Evolutionary conservation across 176 grass and related monocot genomes (phyloP), one percentile per base, ranked within the genome.

Genomic region (Triticum urartu): DNA sequence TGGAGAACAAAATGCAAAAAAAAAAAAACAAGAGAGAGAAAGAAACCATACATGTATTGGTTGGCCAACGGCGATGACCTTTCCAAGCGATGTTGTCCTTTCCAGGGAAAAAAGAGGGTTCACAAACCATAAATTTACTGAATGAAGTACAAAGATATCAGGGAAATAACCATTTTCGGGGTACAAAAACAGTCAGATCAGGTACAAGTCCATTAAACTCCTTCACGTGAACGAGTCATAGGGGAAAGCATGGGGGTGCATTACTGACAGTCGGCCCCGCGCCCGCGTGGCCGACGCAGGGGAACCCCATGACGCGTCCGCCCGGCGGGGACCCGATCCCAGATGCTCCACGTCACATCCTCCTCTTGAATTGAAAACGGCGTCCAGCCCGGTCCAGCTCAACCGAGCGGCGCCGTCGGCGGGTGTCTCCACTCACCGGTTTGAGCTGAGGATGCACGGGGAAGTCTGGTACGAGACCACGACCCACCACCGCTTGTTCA

Each of bases 241-340:
- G 28, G 62, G 77, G 69, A 42, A 34, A 66, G 62, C 68, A 91
- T 81, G 81, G 62, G 68, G 2, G 21, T 9, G 25, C 62, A 62
- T 89, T 84, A 68, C 70, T 91, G 85, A 81, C 70, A 21, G 6
- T 4, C 0, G 77, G 86, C 14, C 63, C 86, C 86, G 81, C 52
- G 7, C 12, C 30, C 60, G 36, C 4, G 48, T 42, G 69, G 62
- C 89, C 69, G 85, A 85, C 62, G 80, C 70, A 91, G 77, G 68
- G 61, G 69, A 75, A 84, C 22, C 81, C n/a, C 69, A 72, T 88
- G 70, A 78, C 70, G 81, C 76, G 48, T 78, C 72, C 0, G 33
- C 36, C 28, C 28, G 28, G 9, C 2, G 5, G 4, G 17, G 42
- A 13, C 43, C 64, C 65, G 25, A 70, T 78, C 40, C 10, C 72